Base-by-base conservation (phyloP, 495 filamentous ascomycete genomes). In the Penicillium paxilli region DNA sequence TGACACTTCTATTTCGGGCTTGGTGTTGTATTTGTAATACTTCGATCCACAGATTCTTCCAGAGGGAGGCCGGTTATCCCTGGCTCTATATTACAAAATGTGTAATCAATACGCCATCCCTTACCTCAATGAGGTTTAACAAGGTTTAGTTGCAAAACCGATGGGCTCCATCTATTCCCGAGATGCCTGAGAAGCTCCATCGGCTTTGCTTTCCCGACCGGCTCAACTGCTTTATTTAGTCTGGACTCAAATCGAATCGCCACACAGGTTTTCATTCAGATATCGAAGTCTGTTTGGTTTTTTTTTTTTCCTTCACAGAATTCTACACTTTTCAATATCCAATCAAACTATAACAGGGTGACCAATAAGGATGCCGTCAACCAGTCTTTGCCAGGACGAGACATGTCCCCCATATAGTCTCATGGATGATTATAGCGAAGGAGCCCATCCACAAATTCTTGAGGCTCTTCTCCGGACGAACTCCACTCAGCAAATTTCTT, bases 351-450 rank as follows among this genome's bases (percentile, higher is more conserved):
- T 9, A 23, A 8, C 3, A 23, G 40, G 23, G 21, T 42, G 10
- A 42, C 20, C 5, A 4, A 11, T 44, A 23, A 58, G 12, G 5
- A 67, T 67, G 64, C 64, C 64, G 3, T 56, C 64, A 47, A 63
- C 64, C 28, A 65, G 57, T 45, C 41, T 67, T 21, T 65, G 64
- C 54, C 64, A 65, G 60, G 64, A 68, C 42, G 66, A 65, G 44
- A 26, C 51, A 54, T 65, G 64, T 26, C 56, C 54, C 49, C 67
- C 68, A 44, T 76, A 75, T 58, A 74, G 72, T 62, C 72, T 76
- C 44, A 65, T 68, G 47, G 74, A 77, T 53, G 74, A 77, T 52
- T 77, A 77, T 58, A 75, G 72, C 60, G 74, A 77, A 48, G 74
- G 72, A 33, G 74, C 74, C 9, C 73, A 76, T 41, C 74, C 74